phyloP scores from a whole-genome alignment of 306 rosid genomes.

The Casuarina equisetifolia region DNA sequence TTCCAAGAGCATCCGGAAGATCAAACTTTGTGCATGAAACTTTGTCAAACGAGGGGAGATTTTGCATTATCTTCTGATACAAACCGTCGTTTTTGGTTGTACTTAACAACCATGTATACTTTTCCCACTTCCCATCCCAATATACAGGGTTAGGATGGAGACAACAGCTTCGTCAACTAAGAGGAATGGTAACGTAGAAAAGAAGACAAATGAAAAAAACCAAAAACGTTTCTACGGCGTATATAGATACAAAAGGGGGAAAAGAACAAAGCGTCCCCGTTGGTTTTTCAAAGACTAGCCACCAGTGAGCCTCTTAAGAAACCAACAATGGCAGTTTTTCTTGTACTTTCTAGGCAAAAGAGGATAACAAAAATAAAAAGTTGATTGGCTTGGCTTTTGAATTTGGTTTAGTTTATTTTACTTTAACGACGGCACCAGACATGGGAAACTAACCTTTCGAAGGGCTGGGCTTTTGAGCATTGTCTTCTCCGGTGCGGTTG shows the following conservation, averaged over 20 bases:
- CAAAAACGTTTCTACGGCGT: too few relatives aligned
- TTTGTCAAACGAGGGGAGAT: not conserved
- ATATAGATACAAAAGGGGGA: not conserved
- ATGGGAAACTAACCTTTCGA: conserved; percentile 23
- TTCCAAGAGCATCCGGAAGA: not conserved
- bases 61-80: not conserved
- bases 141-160: too few relatives aligned
- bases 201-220: too few relatives aligned
- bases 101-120: not conserved
- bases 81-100: not conserved
- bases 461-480: conserved; percentile 41
- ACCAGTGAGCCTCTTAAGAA: too few relatives aligned
- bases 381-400: too few relatives aligned
- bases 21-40: not conserved
- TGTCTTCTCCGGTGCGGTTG: conserved; percentile 3
- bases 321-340: too few relatives aligned
- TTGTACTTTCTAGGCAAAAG: too few relatives aligned
- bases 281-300: too few relatives aligned
- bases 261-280: not conserved
- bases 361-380: not conserved
- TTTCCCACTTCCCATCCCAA: not conserved
- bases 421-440: not conserved
- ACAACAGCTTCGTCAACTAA: too few relatives aligned
- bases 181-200: too few relatives aligned
- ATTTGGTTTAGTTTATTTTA: not conserved